A percentile compares a stretch with the other conserved stretches of the same genome.
phyloP scores from a whole-genome alignment of 352 stramenopile species.

The Globisporangium canariense region DNA sequence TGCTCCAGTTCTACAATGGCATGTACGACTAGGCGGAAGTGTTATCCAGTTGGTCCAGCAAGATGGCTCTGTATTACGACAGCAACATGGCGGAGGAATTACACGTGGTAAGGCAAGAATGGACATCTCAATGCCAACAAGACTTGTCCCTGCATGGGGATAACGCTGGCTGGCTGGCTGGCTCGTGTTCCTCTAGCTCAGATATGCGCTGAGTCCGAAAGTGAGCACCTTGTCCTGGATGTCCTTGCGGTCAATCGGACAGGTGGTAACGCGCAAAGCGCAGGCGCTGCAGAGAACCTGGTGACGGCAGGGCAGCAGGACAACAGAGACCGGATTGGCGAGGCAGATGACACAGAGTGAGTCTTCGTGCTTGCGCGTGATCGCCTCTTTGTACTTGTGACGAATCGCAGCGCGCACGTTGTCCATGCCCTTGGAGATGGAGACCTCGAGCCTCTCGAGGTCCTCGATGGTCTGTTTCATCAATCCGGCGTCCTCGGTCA shows the following conservation, averaged over 20 bases:
- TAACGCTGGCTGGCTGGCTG: neutral
- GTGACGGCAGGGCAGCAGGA: constrained; percentile 57
- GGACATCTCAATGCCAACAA: neutral
- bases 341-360: constrained; percentile 60
- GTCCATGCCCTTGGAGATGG: constrained; percentile 25
- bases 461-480: constrained; percentile 29
- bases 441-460: constrained; percentile 40
- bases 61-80: neutral
- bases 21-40: constrained; percentile 61
- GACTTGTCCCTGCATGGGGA: constrained; percentile 8
- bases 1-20: constrained; percentile 86
- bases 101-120: constrained; percentile 5
- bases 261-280: constrained; percentile 42
- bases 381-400: constrained; percentile 25
- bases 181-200: constrained; percentile 1
- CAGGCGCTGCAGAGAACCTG: constrained; percentile 58
- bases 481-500: constrained; percentile 21
- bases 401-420: constrained; percentile 27
- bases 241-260: constrained; percentile 52
- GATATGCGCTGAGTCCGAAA: constrained; percentile 53
- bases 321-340: constrained; percentile 36
- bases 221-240: constrained; percentile 68
- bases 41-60: neutral
- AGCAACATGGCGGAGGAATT: neutral
- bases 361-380: constrained; percentile 20